Base-by-base conservation (phyloP, 805 yeast genomes). In the Zygosaccharomyces gambellarensis region DNA sequence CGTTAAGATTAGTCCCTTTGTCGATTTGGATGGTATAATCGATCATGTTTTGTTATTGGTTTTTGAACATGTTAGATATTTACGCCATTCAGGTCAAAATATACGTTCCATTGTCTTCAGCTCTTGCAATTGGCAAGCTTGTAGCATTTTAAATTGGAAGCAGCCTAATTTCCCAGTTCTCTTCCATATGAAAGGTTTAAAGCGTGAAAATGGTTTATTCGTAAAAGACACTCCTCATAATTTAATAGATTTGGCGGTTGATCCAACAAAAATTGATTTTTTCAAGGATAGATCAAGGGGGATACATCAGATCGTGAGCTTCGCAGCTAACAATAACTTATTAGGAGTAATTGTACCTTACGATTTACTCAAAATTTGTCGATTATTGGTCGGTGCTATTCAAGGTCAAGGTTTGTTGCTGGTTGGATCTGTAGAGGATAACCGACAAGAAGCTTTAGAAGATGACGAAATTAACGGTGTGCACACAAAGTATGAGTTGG, bases 131-230 rank as follows among this genome's bases (percentile, higher is more conserved):
- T 86, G 96, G 30, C 80, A 82, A 41, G 88, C 90, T n/a, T 94
- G 98, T 69, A 88, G 96, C 9, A 86, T 89, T 41, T 71, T 94
- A 58, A 94, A 94, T 69, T 94, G 99, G 99, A 94, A 94, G 68
- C 99, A 94, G 69, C 98, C 99, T 11, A 92, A 92, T 65, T 94
- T 85, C 69, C 97, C 99, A 0, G 98, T 94, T 0, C 82, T 94
- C 56, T 86, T 87, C 69, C 80, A 83, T 48, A 80, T 90, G 78
- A 83, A 81, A 58, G 87, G 89, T n/a, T 71, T 83, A 9, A 70
- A 75, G 10, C 50, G 57, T 31, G 45, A 39, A 2, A 47, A 50
- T 12, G 48, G 45, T 28, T 44, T 39, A 10, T 62, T 62, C 40
- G 48, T 57, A 7, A 53, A 56, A 34, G 69, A 65, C 36, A 64